phyloP scores from a whole-genome alignment of 1,139 yeast genomes.

The Yamadazyma trypodendri region DNA sequence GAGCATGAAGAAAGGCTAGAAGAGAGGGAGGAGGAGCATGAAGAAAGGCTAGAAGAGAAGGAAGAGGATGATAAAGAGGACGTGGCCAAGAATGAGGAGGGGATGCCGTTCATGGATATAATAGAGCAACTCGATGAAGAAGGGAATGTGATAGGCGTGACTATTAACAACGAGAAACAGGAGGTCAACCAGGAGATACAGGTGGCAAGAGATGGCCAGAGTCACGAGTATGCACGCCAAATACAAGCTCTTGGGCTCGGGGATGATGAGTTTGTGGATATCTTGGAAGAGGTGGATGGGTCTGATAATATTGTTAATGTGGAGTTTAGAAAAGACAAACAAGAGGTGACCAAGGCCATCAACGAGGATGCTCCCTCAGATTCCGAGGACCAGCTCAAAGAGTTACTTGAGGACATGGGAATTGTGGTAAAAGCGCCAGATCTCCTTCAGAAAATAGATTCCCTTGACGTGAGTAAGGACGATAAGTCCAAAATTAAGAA shows the following conservation, averaged over 20 bases:
- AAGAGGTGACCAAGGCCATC: no score
- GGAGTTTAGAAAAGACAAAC: slow-evolving; percentile 22
- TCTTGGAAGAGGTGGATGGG: slow-evolving; percentile 80
- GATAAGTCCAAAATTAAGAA: slow-evolving; percentile 49
- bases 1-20: no score
- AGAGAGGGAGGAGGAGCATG: slow-evolving; percentile 23
- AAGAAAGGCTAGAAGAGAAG: slow-evolving; percentile 48
- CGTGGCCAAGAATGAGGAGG: slow-evolving; percentile 33
- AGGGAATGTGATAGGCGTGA: slow-evolving; percentile 52
- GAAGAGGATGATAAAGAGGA: slow-evolving; percentile 40
- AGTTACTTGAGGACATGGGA: slow-evolving; percentile 53
- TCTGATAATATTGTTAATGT: slow-evolving; percentile 60
- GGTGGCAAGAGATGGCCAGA: slow-evolving; percentile 52
- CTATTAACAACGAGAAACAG: slow-evolving; percentile 11
- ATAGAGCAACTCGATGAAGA: slow-evolving; percentile 83
- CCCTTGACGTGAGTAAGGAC: slow-evolving; percentile 43
- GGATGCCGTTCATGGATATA: slow-evolving; percentile 71
- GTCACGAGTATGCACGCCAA: background rate
- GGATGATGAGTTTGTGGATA: slow-evolving; percentile 52
- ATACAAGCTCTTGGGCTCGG: background rate
- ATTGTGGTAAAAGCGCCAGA: slow-evolving; percentile 14
- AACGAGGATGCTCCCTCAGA: no score
- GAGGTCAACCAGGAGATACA: slow-evolving; percentile 27
- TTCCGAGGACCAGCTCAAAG: slow-evolving; percentile 36
- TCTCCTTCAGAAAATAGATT: slow-evolving; percentile 26